Percentiles rank a stretch among this genome's conserved stretches.
Evolutionary conservation across 2,329 filamentous ascomycete genomes (phyloP).

Genomic region (Ophiostoma ulmi): DNA sequence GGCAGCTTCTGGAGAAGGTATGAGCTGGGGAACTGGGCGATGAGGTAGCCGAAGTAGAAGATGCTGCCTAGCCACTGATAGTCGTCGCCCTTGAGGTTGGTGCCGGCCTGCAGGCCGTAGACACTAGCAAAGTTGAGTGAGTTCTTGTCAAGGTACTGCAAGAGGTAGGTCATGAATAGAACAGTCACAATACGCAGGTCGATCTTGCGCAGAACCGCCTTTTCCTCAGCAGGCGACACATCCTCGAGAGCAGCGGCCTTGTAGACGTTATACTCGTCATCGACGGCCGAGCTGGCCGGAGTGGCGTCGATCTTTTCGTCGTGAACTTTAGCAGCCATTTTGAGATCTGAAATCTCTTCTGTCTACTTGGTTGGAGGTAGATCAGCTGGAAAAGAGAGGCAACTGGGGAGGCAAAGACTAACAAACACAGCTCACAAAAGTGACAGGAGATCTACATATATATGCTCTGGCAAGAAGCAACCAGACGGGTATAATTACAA

Average conservation of each 20-base stretch:
- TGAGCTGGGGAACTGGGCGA: conserved; percentile 32
- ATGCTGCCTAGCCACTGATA: conserved; percentile 33
- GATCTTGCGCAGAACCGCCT: conserved; percentile 49
- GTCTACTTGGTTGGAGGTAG: neutral
- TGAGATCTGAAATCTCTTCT: neutral
- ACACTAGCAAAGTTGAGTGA: conserved; percentile 27
- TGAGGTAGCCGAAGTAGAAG: conserved; percentile 25
- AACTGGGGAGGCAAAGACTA: neutral
- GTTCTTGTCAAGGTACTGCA: conserved; percentile 58
- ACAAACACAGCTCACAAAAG: neutral
- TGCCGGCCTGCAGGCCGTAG: conserved; percentile 24
- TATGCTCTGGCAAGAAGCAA: neutral
- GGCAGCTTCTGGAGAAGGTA: conserved; percentile 34
- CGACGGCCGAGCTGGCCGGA: neutral
- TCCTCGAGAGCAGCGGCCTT: neutral
- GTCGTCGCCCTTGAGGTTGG: conserved; percentile 32
- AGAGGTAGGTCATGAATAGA: conserved; percentile 53
- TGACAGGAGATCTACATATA: neutral
- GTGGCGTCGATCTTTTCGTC: neutral
- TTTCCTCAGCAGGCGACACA: conserved; percentile 27
- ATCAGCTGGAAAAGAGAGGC: neutral
- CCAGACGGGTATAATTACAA: neutral
- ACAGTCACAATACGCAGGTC: conserved; percentile 53
- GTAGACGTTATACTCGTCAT: conserved; percentile 12
- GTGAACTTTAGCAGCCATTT: neutral